Evolutionary conservation across 352 stramenopile genomes (phyloP).

Genomic region (Globisporangium polare): DNA sequence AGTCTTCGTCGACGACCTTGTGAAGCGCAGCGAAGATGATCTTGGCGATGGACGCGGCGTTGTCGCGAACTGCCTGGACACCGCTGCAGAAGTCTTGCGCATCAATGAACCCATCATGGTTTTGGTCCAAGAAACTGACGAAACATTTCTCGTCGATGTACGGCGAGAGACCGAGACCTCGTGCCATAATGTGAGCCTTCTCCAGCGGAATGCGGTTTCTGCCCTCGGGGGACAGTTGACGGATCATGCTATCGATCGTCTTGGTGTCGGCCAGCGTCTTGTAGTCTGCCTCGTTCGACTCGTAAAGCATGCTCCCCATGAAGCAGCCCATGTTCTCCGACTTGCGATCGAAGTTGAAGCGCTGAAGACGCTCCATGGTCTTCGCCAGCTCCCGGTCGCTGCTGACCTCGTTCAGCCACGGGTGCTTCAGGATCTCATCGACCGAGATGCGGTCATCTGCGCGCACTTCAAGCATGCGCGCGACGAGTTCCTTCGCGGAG

Average conservation of each 20-base stretch:
- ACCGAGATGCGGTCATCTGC: slow-evolving; percentile 70
- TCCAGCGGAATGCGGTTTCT: slow-evolving; percentile 39
- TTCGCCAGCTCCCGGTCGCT: slow-evolving; percentile 28
- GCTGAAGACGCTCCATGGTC: slow-evolving; percentile 54
- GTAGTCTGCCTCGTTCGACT: slow-evolving; percentile 56
- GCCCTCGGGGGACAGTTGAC: slow-evolving; percentile 52
- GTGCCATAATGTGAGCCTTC: slow-evolving; percentile 47
- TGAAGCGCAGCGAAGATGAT: slow-evolving; percentile 65
- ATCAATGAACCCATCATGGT: slow-evolving; percentile 72
- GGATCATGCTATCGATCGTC: slow-evolving; percentile 65
- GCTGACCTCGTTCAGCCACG: slow-evolving; percentile 45
- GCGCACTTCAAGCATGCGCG: slow-evolving; percentile 71
- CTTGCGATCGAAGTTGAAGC: slow-evolving; percentile 80
- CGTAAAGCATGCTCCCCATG: slow-evolving; percentile 50
- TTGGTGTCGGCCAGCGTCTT: slow-evolving; percentile 45
- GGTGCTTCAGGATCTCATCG: slow-evolving; percentile 53
- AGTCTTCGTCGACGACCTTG: slow-evolving; percentile 37
- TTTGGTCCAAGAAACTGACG: slow-evolving; percentile 57
- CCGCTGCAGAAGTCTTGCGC: slow-evolving; percentile 64
- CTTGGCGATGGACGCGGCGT: slow-evolving; percentile 47
- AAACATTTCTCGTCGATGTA: slow-evolving; percentile 63
- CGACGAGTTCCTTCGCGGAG: slow-evolving; percentile 60
- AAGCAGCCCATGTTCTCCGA: slow-evolving; percentile 73
- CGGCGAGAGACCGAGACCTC: slow-evolving; percentile 52
- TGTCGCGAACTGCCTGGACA: slow-evolving; percentile 50